A percentile compares a stretch with the other conserved stretches of the same genome.
These are phyloP conservation scores for Cadophora sp. DNA, from an alignment of 2,329 filamentous ascomycete species.

Conservation along the genomic window DNA sequence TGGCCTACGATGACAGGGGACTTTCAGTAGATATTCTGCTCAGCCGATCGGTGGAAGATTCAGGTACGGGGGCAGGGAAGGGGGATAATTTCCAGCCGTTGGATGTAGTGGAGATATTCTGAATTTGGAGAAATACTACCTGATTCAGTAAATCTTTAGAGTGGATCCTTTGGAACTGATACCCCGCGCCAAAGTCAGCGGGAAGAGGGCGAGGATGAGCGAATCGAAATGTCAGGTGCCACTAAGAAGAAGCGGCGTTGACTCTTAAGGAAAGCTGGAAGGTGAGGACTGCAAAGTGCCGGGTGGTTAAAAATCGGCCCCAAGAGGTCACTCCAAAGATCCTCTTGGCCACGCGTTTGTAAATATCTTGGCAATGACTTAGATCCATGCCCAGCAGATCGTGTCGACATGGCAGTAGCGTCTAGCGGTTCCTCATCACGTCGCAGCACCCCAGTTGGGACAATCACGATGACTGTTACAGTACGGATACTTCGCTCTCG, in stretches of 20 bases:
- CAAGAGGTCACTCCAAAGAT: conserved; percentile 21
- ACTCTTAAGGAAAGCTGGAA: conserved; percentile 24
- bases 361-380: conserved; percentile 29
- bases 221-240: conserved; percentile 19
- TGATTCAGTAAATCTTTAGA: conserved; percentile 16
- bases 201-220: conserved; percentile 22
- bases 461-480: conserved; percentile 24
- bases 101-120: no score
- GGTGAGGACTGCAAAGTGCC: conserved; percentile 21
- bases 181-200: conserved; percentile 15
- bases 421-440: conserved; percentile 21
- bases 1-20: no score
- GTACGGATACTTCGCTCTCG: conserved; percentile 28
- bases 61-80: no score
- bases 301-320: conserved; percentile 21
- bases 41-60: no score
- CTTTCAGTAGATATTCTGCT: no score
- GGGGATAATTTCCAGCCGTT: no score
- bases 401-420: conserved; percentile 21
- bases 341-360: conserved; percentile 18
- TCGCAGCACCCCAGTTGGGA: conserved; percentile 12
- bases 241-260: conserved; percentile 23
- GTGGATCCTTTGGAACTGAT: no score
- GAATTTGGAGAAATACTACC: conserved; percentile 23
- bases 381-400: conserved; percentile 18